Evolutionary conservation across 495 filamentous ascomycete genomes (phyloP), one percentile per base, ranked within the genome.

Genomic region (Penicillium subrubescens): DNA sequence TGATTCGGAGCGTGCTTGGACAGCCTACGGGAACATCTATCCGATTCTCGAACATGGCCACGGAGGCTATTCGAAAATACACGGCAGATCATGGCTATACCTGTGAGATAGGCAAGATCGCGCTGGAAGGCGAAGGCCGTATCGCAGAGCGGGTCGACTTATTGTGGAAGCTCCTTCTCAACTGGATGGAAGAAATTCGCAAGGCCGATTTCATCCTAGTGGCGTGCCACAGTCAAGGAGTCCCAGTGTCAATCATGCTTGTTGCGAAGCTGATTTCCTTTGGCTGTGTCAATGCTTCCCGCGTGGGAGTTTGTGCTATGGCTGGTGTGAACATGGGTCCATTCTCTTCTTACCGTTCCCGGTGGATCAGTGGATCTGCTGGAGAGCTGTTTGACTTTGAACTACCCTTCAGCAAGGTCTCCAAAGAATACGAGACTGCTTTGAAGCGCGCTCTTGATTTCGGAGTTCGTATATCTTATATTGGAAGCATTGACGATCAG

Each of bases 51-150:
- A 95, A 91, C 64, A 89, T 91, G 74, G 92, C 92, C 17, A 93
- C 93, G 15, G 87, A 89, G 31, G 88, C 94, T 1, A 93, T 99
- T 66, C 84, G 88, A 61, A 84, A 89, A 61, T 99, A 92, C 90
- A 85, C 89, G 2, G 86, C 90, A 46, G 79, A 80, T 53, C 86
- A 90, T 59, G 85, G 86, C 34, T 89, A 89, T 43, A 79, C 81
- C 5, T 86, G 84, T 63, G 82, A 87, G 17, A 90, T 99, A 55
- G 93, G 96, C 67, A 97, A 96, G 69, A 89, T 98, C 6, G 92
- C 95, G 17, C 82, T 99, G 5, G 95, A 98, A 81, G 95, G 95
- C n/a, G 95, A 99, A 79, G 95, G 95, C n/a, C 92, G 90, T 72
- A 95, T 99, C 34, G 84, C 86, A 4, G 93, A 98, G 57, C 86